Evolutionary conservation across 2,329 filamentous ascomycete genomes (phyloP), one percentile per base, ranked within the genome.

Genomic region (Ophiostoma novo-ulmi): DNA sequence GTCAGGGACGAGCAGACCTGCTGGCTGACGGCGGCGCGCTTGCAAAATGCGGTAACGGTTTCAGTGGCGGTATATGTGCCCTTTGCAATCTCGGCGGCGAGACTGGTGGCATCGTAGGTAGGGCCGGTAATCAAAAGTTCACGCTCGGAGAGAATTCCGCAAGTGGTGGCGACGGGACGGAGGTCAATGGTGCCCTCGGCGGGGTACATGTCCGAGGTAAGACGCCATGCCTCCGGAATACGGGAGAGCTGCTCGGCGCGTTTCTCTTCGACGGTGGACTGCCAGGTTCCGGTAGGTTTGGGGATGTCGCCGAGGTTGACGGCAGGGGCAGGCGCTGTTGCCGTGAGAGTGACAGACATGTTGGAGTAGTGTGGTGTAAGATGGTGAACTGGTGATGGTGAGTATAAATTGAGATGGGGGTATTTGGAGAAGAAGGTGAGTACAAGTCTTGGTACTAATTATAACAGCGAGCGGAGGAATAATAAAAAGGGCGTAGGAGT

Each of bases 1-100:
- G 82, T 83, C 26, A 83, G 75, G 72, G 82, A 85, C 74, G 83
- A 84, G 3, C 78, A 80, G 80, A 81, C 17, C 48, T 74, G 73
- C 22, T 74, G 72, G 1, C 71, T 70, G 8, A 74, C 26, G n/a
- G 72, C 68, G 5, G 73, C 73, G 14, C 73, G 69, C 39, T 73
- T 68, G 68, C 70, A 72, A 61, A 74, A 74, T 11, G 73, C 73
- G 39, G 73, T 69, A 8, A 72, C 71, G 6, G 72, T 68, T 52
- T 73, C 73, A 10, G 71, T 17, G 22, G 66, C 41, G 14, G 66
- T 10, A 61, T 81, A 76, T 68, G 80, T 80, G 74, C 66, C 66
- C 41, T 20, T 11, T 14, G 66, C 66, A 10, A 68, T 52, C 6
- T 36, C 41, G 20, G 41, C 44, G 26, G 44, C 41, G 26, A 68